Base-by-base conservation (phyloP, 1,284 basidiomycete genomes). In the Phellopilus nigrolimitatus region DNA sequence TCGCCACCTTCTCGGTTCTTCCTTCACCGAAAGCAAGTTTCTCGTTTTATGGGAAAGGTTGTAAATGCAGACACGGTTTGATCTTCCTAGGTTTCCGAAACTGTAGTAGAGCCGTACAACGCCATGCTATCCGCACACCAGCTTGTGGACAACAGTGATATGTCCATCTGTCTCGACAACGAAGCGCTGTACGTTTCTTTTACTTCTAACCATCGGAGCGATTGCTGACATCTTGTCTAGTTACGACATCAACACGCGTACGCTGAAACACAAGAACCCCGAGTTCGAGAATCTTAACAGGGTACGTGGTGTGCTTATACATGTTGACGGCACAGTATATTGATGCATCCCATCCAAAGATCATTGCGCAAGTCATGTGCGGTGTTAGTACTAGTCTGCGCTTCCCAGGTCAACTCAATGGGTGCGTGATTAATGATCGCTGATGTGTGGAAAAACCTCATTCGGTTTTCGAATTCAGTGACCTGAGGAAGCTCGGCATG, bases 81-180 rank as follows among this genome's bases (percentile, higher is more conserved):
- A 28, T 43, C 19, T 49, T 21, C 24, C 10, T 48, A 86, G 79
- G 91, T 97, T 4, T 95, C 93, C 0, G 95, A 97, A 68, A 97
- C 95, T 1, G 85, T 97, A 49, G 92, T 97, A 31, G 95, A 97
- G 82, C 89, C 89, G 0, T 97, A 97, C 70, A 97, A 97, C 66
- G 84, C 92, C 2, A 76, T 93, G 45, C 79, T 98, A 10, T 92
- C 94, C 1, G 73, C 92, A 44, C 89, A 97, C 68, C 94, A 95
- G 70, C 80, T 97, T 17, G 80, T 95, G 12, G 94, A 97, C 61
- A 90, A 90, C 68, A 84, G 88, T 51, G 95, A 97, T 69, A 72
- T 95, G 56, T 90, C 91, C 3, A 82, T 95, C 61, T 91, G 90
- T 66, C 82, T 97, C 49, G 90, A 97, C 70, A 98, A 98, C 67